Evolutionary conservation across 805 yeast genomes (phyloP).

Genomic region (Hermanozyma aechmeae): DNA sequence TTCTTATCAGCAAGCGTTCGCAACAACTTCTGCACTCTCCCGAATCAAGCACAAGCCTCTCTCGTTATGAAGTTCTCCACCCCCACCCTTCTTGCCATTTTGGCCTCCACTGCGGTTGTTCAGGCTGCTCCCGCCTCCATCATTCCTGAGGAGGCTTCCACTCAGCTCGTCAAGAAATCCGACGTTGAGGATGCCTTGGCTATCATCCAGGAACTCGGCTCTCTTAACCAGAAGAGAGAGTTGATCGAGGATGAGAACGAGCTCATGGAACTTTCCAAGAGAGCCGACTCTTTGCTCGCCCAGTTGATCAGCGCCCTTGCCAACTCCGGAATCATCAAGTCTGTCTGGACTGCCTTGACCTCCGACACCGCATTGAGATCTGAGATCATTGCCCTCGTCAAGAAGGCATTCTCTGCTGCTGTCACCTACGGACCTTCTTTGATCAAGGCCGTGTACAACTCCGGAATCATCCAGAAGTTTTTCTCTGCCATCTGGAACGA

Average conservation of each 20-base stretch:
- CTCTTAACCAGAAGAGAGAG: constrained; percentile 29
- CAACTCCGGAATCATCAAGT: constrained; percentile 28
- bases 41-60: no score
- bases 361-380: constrained; percentile 18
- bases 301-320: constrained; percentile 27
- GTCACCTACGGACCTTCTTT: constrained; percentile 32
- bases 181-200: constrained; percentile 25
- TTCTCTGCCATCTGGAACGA: constrained; percentile 23
- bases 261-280: constrained; percentile 17
- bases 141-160: constrained; percentile 8
- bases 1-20: no score
- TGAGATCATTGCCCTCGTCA: constrained; percentile 17
- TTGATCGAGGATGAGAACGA: constrained; percentile 18
- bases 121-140: constrained; percentile 21
- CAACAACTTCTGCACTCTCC: no score
- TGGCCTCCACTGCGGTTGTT: constrained; percentile 28
- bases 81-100: constrained; percentile 29
- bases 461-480: constrained; percentile 27
- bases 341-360: constrained; percentile 26
- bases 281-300: constrained; percentile 27
- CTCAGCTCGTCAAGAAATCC: constrained; percentile 22
- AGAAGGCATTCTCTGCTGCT: constrained; percentile 23
- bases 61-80: constrained; percentile 30
- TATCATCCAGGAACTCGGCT: constrained; percentile 22
- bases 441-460: constrained; percentile 30